Conservation (phyloP, 2,329 filamentous ascomycete species). For the Cladosporium sp. region DNA sequence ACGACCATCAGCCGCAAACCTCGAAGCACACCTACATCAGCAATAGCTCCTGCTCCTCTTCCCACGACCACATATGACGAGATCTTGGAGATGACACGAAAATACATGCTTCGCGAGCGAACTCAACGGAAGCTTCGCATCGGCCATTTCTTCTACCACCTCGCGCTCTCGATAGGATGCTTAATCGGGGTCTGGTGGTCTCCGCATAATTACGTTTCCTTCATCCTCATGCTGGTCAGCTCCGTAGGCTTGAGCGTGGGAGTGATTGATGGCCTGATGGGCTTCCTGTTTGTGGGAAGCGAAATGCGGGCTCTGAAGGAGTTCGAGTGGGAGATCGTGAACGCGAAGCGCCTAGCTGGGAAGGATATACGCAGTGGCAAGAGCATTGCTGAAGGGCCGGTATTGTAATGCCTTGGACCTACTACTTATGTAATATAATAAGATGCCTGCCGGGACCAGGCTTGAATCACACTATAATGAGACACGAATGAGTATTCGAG, state of each 20-base stretch:
- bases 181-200: constrained; percentile 82
- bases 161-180: constrained; percentile 65
- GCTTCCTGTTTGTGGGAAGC: constrained; percentile 75
- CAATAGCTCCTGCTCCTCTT: constrained; percentile 4
- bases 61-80: constrained; percentile 51
- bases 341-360: constrained; percentile 45
- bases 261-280: constrained; percentile 76
- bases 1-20: constrained; percentile 57
- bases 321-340: constrained; percentile 87
- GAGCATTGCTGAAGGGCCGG: not conserved
- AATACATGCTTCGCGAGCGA: constrained; percentile 65
- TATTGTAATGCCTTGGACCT: too few species aligned
- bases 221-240: constrained; percentile 71
- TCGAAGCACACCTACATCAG: not conserved
- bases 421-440: too few species aligned
- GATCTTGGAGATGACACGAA: constrained; percentile 63
- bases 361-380: constrained; percentile 1
- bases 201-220: constrained; percentile 67
- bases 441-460: too few species aligned
- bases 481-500: too few species aligned
- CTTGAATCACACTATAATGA: too few species aligned
- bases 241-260: constrained; percentile 72
- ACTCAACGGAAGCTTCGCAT: constrained; percentile 66
- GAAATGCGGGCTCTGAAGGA: constrained; percentile 80
- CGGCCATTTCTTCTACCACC: constrained; percentile 63